These are phyloP conservation scores for Pseudoneurospora amorphoporcata DNA, from an alignment of 495 filamentous ascomycete genomes.

Conservation along the genomic window DNA sequence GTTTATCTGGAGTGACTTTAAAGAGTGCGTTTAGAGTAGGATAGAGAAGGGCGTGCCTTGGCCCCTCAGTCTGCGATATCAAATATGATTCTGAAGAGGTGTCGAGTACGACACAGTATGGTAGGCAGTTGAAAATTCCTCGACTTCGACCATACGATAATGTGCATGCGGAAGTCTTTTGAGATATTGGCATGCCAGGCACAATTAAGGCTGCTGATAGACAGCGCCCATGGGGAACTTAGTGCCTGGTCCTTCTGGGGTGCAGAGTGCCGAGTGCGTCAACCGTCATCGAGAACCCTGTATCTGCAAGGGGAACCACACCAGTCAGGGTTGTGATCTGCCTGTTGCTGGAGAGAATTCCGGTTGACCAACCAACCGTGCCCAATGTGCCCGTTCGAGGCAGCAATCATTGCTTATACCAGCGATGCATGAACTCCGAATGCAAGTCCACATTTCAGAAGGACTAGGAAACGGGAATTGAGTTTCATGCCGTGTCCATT, in stretches of 20 bases:
- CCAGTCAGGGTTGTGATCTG: not conserved
- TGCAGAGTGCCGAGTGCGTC: not conserved
- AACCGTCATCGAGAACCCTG: not conserved
- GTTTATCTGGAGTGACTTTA: not conserved
- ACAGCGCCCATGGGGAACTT: not conserved
- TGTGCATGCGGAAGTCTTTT: not conserved
- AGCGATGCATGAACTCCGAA: not conserved
- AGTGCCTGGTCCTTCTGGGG: not conserved
- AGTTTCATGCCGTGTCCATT: not conserved
- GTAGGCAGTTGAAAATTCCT: not conserved
- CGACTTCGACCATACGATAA: not conserved
- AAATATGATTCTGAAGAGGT: not conserved
- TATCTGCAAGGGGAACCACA: not conserved
- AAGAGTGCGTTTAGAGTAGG: not conserved
- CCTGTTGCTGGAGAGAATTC: not conserved
- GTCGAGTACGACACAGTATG: not conserved
- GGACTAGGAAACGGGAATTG: not conserved
- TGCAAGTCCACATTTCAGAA: not conserved
- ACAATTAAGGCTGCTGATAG: not conserved
- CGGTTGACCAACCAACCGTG: not conserved
- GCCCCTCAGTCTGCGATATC: not conserved
- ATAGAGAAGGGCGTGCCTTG: not conserved
- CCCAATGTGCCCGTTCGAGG: not conserved
- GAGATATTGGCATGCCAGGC: not conserved
- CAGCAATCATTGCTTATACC: not conserved